phyloP scores from a whole-genome alignment of 1,139 yeast genomes.

The Ogataea hybrid region DNA sequence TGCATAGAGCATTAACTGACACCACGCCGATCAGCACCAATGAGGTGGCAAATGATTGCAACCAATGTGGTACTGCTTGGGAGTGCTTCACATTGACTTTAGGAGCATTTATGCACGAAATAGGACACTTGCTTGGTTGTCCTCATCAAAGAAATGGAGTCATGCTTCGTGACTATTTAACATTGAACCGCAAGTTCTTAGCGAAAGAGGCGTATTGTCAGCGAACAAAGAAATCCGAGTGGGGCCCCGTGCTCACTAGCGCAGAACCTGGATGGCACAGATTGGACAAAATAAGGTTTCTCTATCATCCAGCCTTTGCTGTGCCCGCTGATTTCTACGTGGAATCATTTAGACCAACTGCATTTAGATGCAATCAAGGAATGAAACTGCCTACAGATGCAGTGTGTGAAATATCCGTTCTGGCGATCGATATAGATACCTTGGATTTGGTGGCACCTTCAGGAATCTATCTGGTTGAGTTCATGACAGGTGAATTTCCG shows the following conservation, averaged over 20 bases:
- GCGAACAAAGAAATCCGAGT: slow-evolving; percentile 47
- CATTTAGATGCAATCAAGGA: slow-evolving; percentile 25
- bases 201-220: slow-evolving; percentile 63
- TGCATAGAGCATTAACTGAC: slow-evolving; percentile 70
- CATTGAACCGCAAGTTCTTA: slow-evolving; percentile 78
- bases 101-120: slow-evolving; percentile 96
- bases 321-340: slow-evolving; percentile 58
- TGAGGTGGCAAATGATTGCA: slow-evolving; percentile 87
- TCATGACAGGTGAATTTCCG: slow-evolving; percentile 61
- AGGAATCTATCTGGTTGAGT: slow-evolving; percentile 76
- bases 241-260: slow-evolving; percentile 49
- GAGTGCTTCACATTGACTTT: slow-evolving; percentile 82
- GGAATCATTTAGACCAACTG: slow-evolving; percentile 24
- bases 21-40: slow-evolving; percentile 55
- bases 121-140: slow-evolving; percentile 86
- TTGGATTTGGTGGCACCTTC: slow-evolving; percentile 48
- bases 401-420: slow-evolving; percentile 21
- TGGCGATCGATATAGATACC: slow-evolving; percentile 42
- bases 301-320: slow-evolving; percentile 77
- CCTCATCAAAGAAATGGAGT: slow-evolving; percentile 91
- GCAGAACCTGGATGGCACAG: slow-evolving; percentile 90
- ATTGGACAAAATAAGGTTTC: slow-evolving; percentile 71
- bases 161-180: slow-evolving; percentile 83
- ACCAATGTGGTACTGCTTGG: slow-evolving; percentile 86
- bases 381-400: slow-evolving; percentile 25